These are phyloP conservation scores for Arabidopsis suecica DNA, from an alignment of 345 rosid species.

Conservation along the genomic window DNA sequence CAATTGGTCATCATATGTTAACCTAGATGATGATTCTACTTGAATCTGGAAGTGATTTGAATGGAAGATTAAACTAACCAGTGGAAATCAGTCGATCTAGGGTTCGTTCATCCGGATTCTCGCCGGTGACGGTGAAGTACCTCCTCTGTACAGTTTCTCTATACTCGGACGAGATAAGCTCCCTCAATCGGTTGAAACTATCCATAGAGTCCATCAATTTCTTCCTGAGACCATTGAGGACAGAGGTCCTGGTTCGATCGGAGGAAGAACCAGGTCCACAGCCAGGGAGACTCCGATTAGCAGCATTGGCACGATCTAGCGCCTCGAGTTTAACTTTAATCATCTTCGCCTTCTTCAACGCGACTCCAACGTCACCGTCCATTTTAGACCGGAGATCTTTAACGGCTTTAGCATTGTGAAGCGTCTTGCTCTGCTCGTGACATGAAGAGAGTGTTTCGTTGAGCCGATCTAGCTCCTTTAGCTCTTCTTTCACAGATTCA, in stretches of 20 bases:
- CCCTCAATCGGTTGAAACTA: conserved; percentile 70
- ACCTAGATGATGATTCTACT: not conserved
- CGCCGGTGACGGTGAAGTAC: conserved; percentile 92
- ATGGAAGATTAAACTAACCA: conserved; percentile 50
- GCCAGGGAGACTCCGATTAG: conserved; percentile 75
- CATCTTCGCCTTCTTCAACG: conserved; percentile 82
- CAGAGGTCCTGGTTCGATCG: conserved; percentile 81
- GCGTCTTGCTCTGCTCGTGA: conserved; percentile 92
- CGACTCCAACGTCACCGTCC: conserved; percentile 83
- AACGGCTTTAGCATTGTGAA: conserved; percentile 77
- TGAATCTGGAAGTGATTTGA: conserved; percentile 15
- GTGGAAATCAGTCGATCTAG: conserved; percentile 89
- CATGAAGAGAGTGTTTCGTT: conserved; percentile 61
- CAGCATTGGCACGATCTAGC: conserved; percentile 83
- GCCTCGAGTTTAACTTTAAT: conserved; percentile 83
- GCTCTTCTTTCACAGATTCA: conserved; percentile 79
- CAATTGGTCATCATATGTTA: not conserved
- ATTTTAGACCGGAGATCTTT: conserved; percentile 75
- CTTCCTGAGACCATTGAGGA: conserved; percentile 90
- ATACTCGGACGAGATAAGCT: conserved; percentile 74
- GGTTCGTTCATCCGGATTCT: conserved; percentile 79
- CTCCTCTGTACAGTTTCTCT: conserved; percentile 94
- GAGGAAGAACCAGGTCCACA: conserved; percentile 93
- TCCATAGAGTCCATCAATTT: conserved; percentile 92
- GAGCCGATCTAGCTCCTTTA: conserved; percentile 74